Evolutionary conservation across 2,329 filamentous ascomycete genomes (phyloP), one percentile per base, ranked within the genome.

Genomic region (Aspergillus costaricaensis): DNA sequence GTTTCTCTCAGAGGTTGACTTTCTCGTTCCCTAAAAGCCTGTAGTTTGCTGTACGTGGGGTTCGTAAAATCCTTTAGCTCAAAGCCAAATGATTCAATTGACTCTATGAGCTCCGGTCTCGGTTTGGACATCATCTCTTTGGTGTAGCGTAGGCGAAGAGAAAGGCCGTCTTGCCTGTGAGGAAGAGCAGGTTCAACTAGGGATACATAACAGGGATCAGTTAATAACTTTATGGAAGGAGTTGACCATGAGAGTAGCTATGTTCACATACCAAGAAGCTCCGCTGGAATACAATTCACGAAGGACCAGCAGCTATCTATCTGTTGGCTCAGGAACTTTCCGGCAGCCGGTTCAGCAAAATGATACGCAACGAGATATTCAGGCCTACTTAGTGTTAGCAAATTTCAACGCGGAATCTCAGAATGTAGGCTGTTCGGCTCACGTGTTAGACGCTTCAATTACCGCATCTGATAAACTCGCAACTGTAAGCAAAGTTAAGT

Each of bases 291-390:
- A 17, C 39, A 44, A 25, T 50, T 57, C 30, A 27, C 43, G 17
- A 57, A 39, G 4, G 55, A 48, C 43, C 9, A 21, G 30, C 25
- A 25, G 44, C 55, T 57, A 17, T 50, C 39, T 23, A 57, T 57
- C 23, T 57, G 55, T 41, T 57, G 55, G 55, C 55, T 57, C 23
- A 48, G 44, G 44, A 39, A 57, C 21, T 57, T 57, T 27, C 25
- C 43, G 12, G 30, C 55, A 27, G 43, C 55, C 6, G 55, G 55
- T 5, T 38, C 25, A 8, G 41, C 43, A 27, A 57, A 57, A 23
- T 49, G 41, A 10, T 50, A 57, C 21, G 55, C 55, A 5, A 57
- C 55, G 3, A 57, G 44, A n/a, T 36, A 50, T 38, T 57, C 30
- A 6, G 52, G 43, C 4, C 52, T 55, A 51, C n/a, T 4, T n/a